Base-by-base conservation (phyloP, 306 rosid genomes). In the Cucurbita maxima region DNA sequence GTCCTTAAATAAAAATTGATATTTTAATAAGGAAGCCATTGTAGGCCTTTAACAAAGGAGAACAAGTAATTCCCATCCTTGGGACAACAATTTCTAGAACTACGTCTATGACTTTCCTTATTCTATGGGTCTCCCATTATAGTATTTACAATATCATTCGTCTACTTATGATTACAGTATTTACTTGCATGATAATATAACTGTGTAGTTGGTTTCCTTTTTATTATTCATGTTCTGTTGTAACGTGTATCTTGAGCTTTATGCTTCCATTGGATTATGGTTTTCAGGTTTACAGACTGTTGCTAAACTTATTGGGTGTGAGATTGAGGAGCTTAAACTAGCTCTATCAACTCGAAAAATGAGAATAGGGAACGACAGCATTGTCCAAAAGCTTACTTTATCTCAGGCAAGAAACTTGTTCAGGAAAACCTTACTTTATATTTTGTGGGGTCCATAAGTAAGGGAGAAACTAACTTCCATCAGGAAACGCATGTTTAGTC, bases 271-370 rank as follows among this genome's bases (percentile, higher is more conserved):
- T 30, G 74, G 44, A 70, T 70, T 30, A 9, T 48, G 8, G 59
- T 59, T 83, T 86, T 48, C 86, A 95, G 99, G 92, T 79, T 74
- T 95, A 77, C 64, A 57, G 53, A 87, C 79, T 36, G 87, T 81
- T 47, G 87, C 97, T 71, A 85, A 89, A 73, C 81, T 95, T 87
- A 81, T 95, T 80, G 92, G 86, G 13, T 95, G 97, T 80, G 82
- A 86, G 25, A 75, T 80, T 82, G 99, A 83, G 84, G 96, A 88
- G 61, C 96, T 95, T 73, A 85, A 86, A 72, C 76, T 86, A 77
- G 86, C 99, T 74, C 83, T 95, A 80, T 83, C 96, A 72, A 89
- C 88, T 84, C 96, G 96, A 70, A 95, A 89, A 69, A 95, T 95
- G 99, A 87, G 83, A 82, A 96, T 91, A 81, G 92, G 96, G 48